These are phyloP conservation scores for Globisporangium spinosum DNA, from an alignment of 352 stramenopile species.

Conservation along the genomic window DNA sequence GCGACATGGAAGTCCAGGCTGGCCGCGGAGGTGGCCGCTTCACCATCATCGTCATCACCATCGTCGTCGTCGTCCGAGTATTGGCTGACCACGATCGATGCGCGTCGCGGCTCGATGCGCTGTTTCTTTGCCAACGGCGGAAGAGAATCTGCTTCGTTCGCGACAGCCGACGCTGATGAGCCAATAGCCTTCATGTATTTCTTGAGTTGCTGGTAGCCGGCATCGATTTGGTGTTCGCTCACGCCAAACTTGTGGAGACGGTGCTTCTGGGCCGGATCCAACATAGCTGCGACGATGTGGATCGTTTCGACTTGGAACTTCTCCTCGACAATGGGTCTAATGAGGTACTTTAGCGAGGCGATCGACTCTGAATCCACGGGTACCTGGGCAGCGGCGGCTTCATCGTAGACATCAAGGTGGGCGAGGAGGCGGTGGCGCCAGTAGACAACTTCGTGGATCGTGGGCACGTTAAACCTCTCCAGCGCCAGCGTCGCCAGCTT, in stretches of 20 bases:
- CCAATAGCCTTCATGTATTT: neutral
- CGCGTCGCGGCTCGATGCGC: neutral
- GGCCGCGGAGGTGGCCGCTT: neutral
- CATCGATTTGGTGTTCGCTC: neutral
- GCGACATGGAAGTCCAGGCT: neutral
- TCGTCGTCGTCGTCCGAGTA: slow-evolving; percentile 5
- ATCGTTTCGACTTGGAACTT: neutral
- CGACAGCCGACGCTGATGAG: neutral
- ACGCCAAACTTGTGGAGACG: neutral
- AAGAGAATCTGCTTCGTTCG: neutral
- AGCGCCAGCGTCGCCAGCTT: neutral
- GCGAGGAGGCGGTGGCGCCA: slow-evolving; percentile 6
- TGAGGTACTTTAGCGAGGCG: neutral
- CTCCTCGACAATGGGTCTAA: neutral
- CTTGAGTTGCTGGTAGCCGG: neutral
- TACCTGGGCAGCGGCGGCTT: neutral
- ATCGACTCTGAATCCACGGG: neutral
- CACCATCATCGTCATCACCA: neutral
- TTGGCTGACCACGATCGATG: neutral
- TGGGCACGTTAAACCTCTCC: neutral
- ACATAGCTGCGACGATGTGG: slow-evolving; percentile 1
- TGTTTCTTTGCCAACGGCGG: neutral
- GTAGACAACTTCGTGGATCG: slow-evolving; percentile 5
- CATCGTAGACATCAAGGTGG: neutral
- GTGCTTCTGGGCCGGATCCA: slow-evolving; percentile 5